Base-by-base conservation (phyloP, 78 protist genomes). In the Dictyostelium intermedium region DNA sequence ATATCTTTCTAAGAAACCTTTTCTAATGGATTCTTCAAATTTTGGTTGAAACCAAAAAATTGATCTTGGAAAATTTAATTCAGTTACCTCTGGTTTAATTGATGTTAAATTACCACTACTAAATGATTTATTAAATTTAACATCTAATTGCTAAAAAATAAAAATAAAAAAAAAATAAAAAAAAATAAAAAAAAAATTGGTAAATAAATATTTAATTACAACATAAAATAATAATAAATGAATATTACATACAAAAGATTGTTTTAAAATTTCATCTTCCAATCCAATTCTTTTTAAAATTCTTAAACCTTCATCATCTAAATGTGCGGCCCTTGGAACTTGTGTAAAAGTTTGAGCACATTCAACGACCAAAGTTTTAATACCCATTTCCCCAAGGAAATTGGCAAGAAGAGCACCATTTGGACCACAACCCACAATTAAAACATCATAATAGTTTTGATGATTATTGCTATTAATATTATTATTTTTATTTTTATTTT, bases 351-450 rank as follows among this genome's bases (percentile, higher is more conserved):
- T 37, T 14, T 37, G 7, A 14, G 37, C 27, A 6, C 20, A 30
- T 41, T 87, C 92, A 1, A 87, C 60, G 11, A 87, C 30, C 7
- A 87, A 14, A 13, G 85, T 78, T 60, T 76, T 78, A 25, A 87
- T 63, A 0, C 92, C 92, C 14, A n/a, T 5, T 60, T 60, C 61
- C 7, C 84, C 92, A 2, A 77, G 63, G 5, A 87, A 13, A 41
- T 87, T 87, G 1, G 80, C 84, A 3, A 76, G 14, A 0, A n/a
- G 5, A 2, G 56, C 32, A 3, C 92, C 92, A 61, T 78, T 78
- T 18, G 92, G 92, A 5, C 92, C 92, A 56, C 76, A 87, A 37
- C 92, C 92, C 13, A 78, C 85, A 20, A 87, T 78, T 25, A 87
- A 39, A 13, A 87, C 92, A 27, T 87, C 70, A 20, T 78, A 85